Percentiles rank a stretch among this genome's conserved stretches.
phyloP scores from a whole-genome alignment of 768 basidiomycete species.

The Suillus americanus region DNA sequence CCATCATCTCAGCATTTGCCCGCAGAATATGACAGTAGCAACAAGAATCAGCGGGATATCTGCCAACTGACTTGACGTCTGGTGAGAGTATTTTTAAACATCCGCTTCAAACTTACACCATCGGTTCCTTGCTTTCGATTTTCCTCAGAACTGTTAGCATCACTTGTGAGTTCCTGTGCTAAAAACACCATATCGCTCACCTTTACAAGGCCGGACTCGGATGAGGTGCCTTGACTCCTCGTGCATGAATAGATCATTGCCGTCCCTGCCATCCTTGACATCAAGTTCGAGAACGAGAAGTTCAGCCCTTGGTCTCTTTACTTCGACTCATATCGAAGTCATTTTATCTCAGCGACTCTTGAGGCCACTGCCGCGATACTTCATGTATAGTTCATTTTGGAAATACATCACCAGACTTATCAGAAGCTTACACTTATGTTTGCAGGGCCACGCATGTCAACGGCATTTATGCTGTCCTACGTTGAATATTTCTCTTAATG shows the following conservation, averaged over 20 bases:
- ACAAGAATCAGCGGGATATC: constrained; percentile 89
- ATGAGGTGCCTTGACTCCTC: constrained; percentile 82
- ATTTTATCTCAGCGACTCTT: constrained; percentile 70
- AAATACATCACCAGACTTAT: constrained; percentile 73
- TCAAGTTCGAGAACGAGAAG: constrained; percentile 98
- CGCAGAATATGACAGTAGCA: constrained; percentile 96
- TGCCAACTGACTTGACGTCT: constrained; percentile 94
- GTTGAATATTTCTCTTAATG: neutral
- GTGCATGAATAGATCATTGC: constrained; percentile 97
- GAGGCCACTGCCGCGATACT: constrained; percentile 86
- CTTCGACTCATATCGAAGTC: constrained; percentile 16
- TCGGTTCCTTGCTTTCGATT: constrained; percentile 1
- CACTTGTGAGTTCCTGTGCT: constrained; percentile 98
- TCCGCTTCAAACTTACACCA: constrained; percentile 59
- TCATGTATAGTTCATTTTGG: constrained; percentile 86
- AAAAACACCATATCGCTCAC: constrained; percentile 96
- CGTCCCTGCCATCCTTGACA: constrained; percentile 92
- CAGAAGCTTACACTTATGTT: constrained; percentile 91
- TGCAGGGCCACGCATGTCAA: constrained; percentile 83
- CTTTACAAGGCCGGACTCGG: constrained; percentile 85
- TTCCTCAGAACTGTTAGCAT: constrained; percentile 87
- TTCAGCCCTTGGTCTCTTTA: constrained; percentile 57
- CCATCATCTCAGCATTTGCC: neutral
- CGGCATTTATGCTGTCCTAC: neutral
- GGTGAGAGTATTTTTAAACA: constrained; percentile 97